These are phyloP conservation scores for Fagopyrum esculentum DNA, from an alignment of 148 eudicot genomes.

Conservation along the genomic window DNA sequence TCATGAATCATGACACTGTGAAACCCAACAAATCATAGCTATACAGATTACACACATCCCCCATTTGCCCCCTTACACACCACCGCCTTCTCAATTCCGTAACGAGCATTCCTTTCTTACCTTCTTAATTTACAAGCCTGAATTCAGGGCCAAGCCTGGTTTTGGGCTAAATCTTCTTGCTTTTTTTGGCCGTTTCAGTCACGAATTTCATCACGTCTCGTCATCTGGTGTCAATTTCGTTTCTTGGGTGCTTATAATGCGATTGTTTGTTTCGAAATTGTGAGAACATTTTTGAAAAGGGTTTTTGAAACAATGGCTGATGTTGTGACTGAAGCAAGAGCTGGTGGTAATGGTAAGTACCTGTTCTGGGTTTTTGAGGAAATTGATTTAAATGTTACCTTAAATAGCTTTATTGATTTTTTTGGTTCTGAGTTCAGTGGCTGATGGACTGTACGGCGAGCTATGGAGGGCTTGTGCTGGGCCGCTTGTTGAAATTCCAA, in stretches of 20 bases:
- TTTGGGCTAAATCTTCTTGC: background rate
- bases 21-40: constrained; percentile 7
- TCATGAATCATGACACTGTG: constrained; percentile 12
- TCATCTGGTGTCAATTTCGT: background rate
- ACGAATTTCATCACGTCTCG: background rate
- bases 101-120: background rate
- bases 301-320: background rate
- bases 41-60: background rate
- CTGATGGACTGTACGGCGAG: constrained; percentile 48
- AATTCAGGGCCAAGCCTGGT: background rate
- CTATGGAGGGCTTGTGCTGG: constrained; percentile 97
- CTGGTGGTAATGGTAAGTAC: background rate
- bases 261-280: background rate
- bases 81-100: constrained; percentile 4
- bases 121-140: background rate
- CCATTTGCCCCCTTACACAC: background rate
- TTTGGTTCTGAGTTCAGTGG: constrained; percentile 19
- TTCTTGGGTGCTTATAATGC: background rate
- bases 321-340: background rate
- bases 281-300: background rate
- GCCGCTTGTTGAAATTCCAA: constrained; percentile 79
- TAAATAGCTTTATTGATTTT: background rate
- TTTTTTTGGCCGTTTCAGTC: background rate
- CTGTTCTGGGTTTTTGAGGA: background rate
- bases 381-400: background rate